Conservation (phyloP, 331 rosid genomes). For the Prunus yedoensis region DNA sequence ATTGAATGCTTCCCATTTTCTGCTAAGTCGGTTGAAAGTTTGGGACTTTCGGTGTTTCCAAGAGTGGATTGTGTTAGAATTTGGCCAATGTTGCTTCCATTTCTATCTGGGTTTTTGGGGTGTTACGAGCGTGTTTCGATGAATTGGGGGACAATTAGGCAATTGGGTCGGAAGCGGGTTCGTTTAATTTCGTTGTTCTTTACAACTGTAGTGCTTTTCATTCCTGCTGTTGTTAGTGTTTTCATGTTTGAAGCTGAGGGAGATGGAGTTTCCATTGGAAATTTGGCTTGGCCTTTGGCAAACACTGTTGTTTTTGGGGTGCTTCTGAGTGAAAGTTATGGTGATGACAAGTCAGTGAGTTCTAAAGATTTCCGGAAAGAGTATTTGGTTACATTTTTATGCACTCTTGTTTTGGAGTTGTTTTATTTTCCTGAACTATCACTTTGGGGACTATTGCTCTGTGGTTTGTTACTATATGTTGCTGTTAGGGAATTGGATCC, state of each 20-base stretch:
- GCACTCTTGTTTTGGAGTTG: slow-evolving; percentile 69
- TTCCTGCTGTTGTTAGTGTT: slow-evolving; percentile 70
- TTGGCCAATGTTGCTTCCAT: slow-evolving; percentile 86
- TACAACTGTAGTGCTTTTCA: slow-evolving; percentile 70
- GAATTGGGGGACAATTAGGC: slow-evolving; percentile 61
- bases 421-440: slow-evolving; percentile 80
- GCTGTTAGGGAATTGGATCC: slow-evolving; percentile 85
- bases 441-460: slow-evolving; percentile 80
- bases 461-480: slow-evolving; percentile 66
- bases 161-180: slow-evolving; percentile 56
- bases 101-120: slow-evolving; percentile 68
- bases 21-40: slow-evolving; percentile 33
- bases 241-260: slow-evolving; percentile 46
- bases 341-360: slow-evolving; percentile 42
- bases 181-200: slow-evolving; percentile 63
- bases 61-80: slow-evolving; percentile 54
- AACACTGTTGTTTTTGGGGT: slow-evolving; percentile 87
- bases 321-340: slow-evolving; percentile 60
- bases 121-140: slow-evolving; percentile 58
- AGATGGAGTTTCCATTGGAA: slow-evolving; percentile 42
- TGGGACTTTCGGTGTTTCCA: slow-evolving; percentile 32
- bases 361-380: slow-evolving; percentile 65
- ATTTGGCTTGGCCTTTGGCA: slow-evolving; percentile 71
- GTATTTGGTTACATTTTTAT: slow-evolving; percentile 63
- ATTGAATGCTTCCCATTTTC: slow-evolving; percentile 72